phyloP scores from a whole-genome alignment of 2,329 filamentous ascomycete genomes.

The Fusarium camptoceras region DNA sequence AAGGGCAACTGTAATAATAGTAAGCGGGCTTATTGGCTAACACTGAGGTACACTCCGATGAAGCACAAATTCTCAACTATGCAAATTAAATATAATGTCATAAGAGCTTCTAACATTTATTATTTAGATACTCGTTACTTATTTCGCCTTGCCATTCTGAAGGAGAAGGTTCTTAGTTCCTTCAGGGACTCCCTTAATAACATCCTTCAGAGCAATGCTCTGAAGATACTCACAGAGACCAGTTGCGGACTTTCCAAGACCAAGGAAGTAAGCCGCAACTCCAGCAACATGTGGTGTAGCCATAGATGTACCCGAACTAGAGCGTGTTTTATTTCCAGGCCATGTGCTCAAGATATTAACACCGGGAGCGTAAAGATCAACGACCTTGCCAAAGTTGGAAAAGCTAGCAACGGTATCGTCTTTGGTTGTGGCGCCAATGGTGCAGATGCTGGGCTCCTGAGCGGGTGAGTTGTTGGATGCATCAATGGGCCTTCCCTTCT shows the following conservation, averaged over 20 bases:
- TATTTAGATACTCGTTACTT: neutral
- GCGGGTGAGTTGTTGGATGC: neutral
- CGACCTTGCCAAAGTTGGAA: slow-evolving; percentile 4
- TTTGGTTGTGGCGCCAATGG: slow-evolving; percentile 2
- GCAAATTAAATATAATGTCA: neutral
- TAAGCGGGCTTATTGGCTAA: no score
- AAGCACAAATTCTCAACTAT: no score
- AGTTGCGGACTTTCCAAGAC: neutral
- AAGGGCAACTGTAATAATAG: rapidly evolving
- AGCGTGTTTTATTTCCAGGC: rapidly evolving
- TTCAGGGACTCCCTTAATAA: neutral
- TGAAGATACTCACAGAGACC: slow-evolving; percentile 11
- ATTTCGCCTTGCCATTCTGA: neutral
- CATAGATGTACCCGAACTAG: neutral
- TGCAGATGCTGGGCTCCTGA: slow-evolving; percentile 1
- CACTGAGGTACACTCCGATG: no score
- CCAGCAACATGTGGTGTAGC: slow-evolving; percentile 3
- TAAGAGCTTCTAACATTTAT: neutral
- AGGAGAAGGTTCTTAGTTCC: slow-evolving; percentile 10
- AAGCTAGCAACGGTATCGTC: neutral
- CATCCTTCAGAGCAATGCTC: slow-evolving; percentile 1
- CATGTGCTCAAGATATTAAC: neutral
- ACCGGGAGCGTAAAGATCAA: slow-evolving; percentile 14
- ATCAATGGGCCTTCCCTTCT: neutral
- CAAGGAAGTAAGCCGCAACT: slow-evolving; percentile 11